phyloP scores from a whole-genome alignment of 371 early-diverging fungal species.

The Mucor circinelloides region DNA sequence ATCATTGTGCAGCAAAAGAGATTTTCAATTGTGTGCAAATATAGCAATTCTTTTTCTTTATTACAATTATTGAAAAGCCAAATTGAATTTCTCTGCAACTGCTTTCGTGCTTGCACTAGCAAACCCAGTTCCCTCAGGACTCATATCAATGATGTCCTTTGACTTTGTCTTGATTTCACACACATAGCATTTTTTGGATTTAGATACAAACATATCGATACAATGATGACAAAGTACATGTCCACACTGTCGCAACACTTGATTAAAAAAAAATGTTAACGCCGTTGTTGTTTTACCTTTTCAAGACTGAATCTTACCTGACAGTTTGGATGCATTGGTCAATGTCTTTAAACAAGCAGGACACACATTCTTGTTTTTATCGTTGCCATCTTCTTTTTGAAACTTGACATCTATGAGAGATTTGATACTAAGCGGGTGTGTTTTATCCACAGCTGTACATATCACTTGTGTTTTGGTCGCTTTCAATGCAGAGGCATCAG shows the following conservation, averaged over 20 bases:
- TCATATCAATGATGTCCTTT: conserved; percentile 76
- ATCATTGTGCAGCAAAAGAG: too few relatives aligned
- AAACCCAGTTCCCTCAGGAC: conserved; percentile 89
- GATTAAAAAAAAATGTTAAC: neutral
- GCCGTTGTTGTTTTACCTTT: too few relatives aligned
- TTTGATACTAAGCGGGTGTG: conserved; percentile 79
- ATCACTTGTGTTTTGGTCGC: conserved; percentile 53
- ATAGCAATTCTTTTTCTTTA: too few relatives aligned
- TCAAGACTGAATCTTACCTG: too few relatives aligned
- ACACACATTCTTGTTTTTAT: conserved; percentile 58
- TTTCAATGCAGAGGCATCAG: conserved; percentile 61
- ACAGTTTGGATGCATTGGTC: conserved; percentile 74
- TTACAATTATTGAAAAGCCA: conserved; percentile 84
- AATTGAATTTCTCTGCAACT: conserved; percentile 70
- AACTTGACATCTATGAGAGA: conserved; percentile 77
- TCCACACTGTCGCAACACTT: conserved; percentile 82
- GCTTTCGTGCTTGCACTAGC: conserved; percentile 79
- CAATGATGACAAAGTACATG: conserved; percentile 88
- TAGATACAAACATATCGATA: conserved; percentile 75
- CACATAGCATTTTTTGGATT: conserved; percentile 75
- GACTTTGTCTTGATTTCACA: conserved; percentile 75
- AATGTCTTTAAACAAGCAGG: conserved; percentile 85
- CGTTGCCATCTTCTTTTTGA: conserved; percentile 44
- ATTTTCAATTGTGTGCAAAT: too few relatives aligned
- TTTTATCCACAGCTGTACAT: conserved; percentile 70